These are phyloP conservation scores for Pseudogymnoascus sp. DNA, from an alignment of 2,329 filamentous ascomycete genomes.

Conservation along the genomic window DNA sequence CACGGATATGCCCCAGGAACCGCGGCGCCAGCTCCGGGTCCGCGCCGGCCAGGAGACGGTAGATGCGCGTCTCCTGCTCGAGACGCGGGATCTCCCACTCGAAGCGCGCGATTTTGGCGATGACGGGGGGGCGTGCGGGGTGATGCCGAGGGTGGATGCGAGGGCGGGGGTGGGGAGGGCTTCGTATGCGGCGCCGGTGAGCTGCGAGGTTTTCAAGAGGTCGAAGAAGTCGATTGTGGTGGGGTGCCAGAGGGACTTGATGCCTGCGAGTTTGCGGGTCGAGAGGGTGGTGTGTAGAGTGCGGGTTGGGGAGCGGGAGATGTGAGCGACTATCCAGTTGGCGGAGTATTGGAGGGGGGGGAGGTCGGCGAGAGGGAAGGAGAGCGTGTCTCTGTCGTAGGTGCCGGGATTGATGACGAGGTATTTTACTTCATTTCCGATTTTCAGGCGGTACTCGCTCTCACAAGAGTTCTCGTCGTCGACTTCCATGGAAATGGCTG, in stretches of 20 bases:
- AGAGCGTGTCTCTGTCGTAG: neutral
- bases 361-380: neutral
- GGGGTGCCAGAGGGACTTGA: neutral
- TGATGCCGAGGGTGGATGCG: neutral
- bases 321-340: neutral
- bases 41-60: slow-evolving; percentile 6
- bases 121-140: neutral
- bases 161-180: neutral
- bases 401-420: neutral
- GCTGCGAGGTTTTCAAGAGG: neutral
- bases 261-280: neutral
- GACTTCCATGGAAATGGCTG: neutral
- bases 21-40: slow-evolving; percentile 21
- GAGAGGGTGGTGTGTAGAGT: neutral
- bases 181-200: neutral
- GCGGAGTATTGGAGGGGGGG: neutral
- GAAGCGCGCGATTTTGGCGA: slow-evolving; percentile 20
- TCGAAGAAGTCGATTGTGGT: neutral
- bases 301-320: neutral
- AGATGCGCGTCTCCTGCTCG: slow-evolving; percentile 17
- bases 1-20: slow-evolving; percentile 30
- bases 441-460: neutral
- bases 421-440: neutral
- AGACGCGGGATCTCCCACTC: slow-evolving; percentile 18
- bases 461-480: neutral